These are phyloP conservation scores for Monosporascus sp. DNA, from an alignment of 2,329 filamentous ascomycete species.

Conservation along the genomic window DNA sequence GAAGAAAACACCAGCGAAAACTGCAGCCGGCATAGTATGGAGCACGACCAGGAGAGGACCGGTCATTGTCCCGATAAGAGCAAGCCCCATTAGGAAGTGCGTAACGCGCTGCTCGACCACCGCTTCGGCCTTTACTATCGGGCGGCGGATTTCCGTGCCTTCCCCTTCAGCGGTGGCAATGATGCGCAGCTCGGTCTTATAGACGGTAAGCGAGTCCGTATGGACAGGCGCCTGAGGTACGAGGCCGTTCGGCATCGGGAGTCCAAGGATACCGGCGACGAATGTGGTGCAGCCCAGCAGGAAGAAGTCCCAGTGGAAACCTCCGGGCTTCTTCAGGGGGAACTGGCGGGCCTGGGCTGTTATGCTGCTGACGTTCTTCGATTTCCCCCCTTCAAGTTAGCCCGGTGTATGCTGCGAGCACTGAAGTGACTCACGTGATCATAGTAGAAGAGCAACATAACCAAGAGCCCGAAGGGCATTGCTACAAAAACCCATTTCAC, in stretches of 20 bases:
- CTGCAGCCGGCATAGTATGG: slow-evolving; percentile 47
- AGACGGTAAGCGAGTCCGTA: slow-evolving; percentile 45
- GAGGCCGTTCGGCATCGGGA: slow-evolving; percentile 53
- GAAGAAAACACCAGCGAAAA: slow-evolving; percentile 54
- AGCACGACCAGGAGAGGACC: slow-evolving; percentile 48
- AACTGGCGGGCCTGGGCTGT: slow-evolving; percentile 52
- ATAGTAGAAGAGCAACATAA: slow-evolving; percentile 51
- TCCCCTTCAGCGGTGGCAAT: slow-evolving; percentile 36
- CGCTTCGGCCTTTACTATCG: slow-evolving; percentile 36
- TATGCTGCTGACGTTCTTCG: slow-evolving; percentile 45
- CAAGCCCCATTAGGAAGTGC: slow-evolving; percentile 50
- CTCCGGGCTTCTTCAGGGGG: slow-evolving; percentile 49
- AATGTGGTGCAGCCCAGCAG: slow-evolving; percentile 51
- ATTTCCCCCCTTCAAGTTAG: neutral
- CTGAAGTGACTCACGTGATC: slow-evolving; percentile 37
- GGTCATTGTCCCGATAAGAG: slow-evolving; percentile 51
- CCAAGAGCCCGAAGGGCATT: slow-evolving; percentile 46
- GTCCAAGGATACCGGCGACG: slow-evolving; percentile 48
- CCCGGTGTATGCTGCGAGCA: neutral
- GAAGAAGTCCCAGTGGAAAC: slow-evolving; percentile 54
- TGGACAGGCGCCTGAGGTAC: slow-evolving; percentile 53
- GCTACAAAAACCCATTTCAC: slow-evolving; percentile 48
- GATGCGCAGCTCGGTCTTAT: slow-evolving; percentile 33
- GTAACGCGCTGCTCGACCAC: slow-evolving; percentile 53
- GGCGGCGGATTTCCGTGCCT: slow-evolving; percentile 33